Base-by-base conservation (phyloP, 2,329 filamentous ascomycete genomes). In the Magnaporthiopsis incrustans region DNA sequence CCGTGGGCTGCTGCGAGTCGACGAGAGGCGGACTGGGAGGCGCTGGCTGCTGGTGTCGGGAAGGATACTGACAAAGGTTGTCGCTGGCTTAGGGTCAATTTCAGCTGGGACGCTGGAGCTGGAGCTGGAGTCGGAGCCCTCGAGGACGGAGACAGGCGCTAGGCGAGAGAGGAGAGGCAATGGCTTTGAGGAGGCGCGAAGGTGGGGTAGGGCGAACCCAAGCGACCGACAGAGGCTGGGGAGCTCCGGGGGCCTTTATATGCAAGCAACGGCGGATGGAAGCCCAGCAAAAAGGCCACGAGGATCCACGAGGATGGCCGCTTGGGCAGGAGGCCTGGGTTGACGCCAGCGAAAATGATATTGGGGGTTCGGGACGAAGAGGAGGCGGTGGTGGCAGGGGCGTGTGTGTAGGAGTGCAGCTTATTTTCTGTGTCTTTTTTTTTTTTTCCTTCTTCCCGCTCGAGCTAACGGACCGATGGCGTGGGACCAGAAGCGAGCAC, bases 221-320 rank as follows among this genome's bases (percentile, higher is more conserved):
- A 38, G 32, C 15, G 58, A 60, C 38, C 58, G 58, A 35, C 58
- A 60, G 32, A 60, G 58, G 58, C 58, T 60, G 58, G 58, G 58
- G n/a, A 32, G 26, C 32, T 60, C 26, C 15, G 58, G 26, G n/a
- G 30, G 57, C 18, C 14, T 58, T 58, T 58, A 58, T 58, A 58
- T 58, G 26, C 57, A 27, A 58, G 26, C 26, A 58, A 27, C 26
- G 57, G 26, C 57, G 25, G 11, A 14, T 26, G 57, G n/a, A 27
- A 30, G 57, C 26, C 14, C 10, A 11, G n/a, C 44, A 10, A 50
- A 50, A 18, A 50, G 38, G 15, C 38, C 38, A 50, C 38, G 38
- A 57, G 56, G 53, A 57, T n/a, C 38, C 38, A 50, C 38, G 38
- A 57, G 56, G 53, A 57, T n/a, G 12, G 8, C 38, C 1, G 18